These are phyloP conservation scores for Tetraselmis chui DNA, from an alignment of 139 green algal species.

Conservation along the genomic window DNA sequence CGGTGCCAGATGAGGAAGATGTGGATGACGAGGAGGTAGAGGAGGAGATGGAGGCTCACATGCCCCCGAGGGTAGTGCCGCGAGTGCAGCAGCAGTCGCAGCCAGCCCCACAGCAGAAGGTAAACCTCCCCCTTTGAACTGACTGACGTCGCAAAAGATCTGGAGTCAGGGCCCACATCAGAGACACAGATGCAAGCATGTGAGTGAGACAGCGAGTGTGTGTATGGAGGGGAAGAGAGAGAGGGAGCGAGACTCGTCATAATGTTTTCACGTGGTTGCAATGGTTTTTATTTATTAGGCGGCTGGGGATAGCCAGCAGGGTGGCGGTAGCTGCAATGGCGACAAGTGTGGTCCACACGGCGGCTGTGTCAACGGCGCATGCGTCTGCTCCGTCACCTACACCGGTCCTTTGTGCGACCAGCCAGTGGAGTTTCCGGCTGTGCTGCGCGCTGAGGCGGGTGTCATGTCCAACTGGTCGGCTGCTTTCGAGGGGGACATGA, in stretches of 20 bases:
- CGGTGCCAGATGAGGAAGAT: background rate
- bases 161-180: background rate
- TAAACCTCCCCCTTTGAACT: too few relatives aligned
- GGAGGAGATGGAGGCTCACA: background rate
- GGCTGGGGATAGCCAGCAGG: background rate
- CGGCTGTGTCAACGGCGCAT: background rate
- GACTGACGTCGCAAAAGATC: too few relatives aligned
- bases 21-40: background rate
- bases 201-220: background rate
- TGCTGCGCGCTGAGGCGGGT: background rate
- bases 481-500: constrained; percentile 5
- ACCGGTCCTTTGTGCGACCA: background rate
- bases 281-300: background rate
- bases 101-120: background rate
- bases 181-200: background rate
- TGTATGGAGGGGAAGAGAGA: background rate
- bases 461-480: constrained; percentile 2
- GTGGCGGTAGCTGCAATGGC: background rate
- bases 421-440: background rate
- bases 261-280: background rate
- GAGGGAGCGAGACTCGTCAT: background rate
- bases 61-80: background rate
- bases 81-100: background rate
- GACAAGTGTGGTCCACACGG: constrained; percentile 3
- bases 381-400: constrained; percentile 4